Percentiles rank a stretch among this genome's conserved stretches.
Conservation (phyloP, 2,329 filamentous ascomycete species). For the Fusarium sambucinum region DNA sequence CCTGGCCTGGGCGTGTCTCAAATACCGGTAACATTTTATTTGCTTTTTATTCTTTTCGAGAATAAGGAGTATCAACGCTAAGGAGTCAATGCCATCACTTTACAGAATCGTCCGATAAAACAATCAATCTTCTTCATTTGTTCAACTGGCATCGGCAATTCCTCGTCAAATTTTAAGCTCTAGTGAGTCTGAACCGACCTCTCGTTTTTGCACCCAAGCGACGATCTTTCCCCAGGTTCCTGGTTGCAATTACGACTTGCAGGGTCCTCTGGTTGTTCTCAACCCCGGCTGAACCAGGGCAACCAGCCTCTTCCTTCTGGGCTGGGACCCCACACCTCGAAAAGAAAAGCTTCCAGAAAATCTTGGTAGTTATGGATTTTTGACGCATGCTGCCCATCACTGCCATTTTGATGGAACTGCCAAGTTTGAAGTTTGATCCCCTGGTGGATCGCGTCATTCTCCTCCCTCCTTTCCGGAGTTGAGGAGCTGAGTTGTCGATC, state of each 20-base stretch:
- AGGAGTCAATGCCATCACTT: constrained; percentile 4
- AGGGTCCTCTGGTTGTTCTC: constrained; percentile 18
- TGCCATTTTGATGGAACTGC: constrained; percentile 6
- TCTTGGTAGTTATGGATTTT: background rate
- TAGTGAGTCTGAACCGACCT: constrained; percentile 9
- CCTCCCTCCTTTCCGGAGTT: constrained; percentile 7
- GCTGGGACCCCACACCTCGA: constrained; percentile 6
- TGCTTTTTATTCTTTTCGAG: background rate
- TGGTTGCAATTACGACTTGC: constrained; percentile 2
- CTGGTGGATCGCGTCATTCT: constrained; percentile 1
- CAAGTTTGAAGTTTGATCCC: constrained; percentile 17
- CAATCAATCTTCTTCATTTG: background rate
- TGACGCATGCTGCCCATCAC: constrained; percentile 4
- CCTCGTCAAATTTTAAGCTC: background rate
- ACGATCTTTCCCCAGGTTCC: constrained; percentile 16
- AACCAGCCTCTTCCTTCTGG: constrained; percentile 21
- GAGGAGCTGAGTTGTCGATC: constrained; percentile 6
- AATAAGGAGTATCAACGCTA: background rate
- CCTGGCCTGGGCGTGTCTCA: constrained; percentile 14
- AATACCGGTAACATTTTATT: constrained; percentile 5
- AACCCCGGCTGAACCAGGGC: constrained; percentile 19
- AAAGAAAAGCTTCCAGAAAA: constrained; percentile 28
- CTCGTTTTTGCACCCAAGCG: constrained; percentile 3
- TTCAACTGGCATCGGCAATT: background rate
- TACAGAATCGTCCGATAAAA: background rate